Base-by-base conservation (phyloP, 2,329 filamentous ascomycete species). In the Sporothrix humicola region DNA sequence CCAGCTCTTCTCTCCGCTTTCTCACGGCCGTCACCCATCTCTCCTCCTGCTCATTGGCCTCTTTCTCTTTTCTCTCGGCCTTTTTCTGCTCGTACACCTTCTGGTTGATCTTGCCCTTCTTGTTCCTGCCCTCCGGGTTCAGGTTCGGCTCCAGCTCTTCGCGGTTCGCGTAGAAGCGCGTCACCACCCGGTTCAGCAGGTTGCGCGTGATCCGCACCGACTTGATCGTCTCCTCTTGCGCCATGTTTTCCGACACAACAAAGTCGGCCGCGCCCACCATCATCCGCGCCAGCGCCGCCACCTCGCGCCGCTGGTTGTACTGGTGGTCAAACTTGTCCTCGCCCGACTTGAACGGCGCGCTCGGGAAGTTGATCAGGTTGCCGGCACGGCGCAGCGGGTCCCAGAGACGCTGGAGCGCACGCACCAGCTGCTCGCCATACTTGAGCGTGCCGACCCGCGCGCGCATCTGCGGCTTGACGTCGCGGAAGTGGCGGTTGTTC, bases 321-420 rank as follows among this genome's bases (percentile, higher is more conserved):
- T 78, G 26, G 52, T 74, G 20, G 31, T 20, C 54, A 10, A 69
- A 59, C n/a, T 54, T 42, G 12, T 54, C 20, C 23, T 37, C 23
- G 9, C 23, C 48, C 17, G 79, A 78, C 72, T 8, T 20, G 12
- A 37, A 31, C 26, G 50, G 37, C 37, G 37, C 9, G 2, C 8
- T 71, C 52, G 82, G 81, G 71, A 82, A 81, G 56, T 82, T 79
- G 9, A 83, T 77, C 20, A 79, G 79, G 73, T 81, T 82, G 52
- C 75, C 75, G 5, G 79, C 75, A 8, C 79, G 77, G 26, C 80
- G 77, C 78, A 87, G 85, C 3, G 86, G 86, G 23, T 83, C 81
- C 84, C 85, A 88, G 44, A 90, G 80, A 20, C 82, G 82, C 17
- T 84, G 80, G 23, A 91, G 81, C 17, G 88, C 88, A 3, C 79